Conservation (phyloP, 169 alveolate species). For the Plasmodium chabaudi region DNA sequence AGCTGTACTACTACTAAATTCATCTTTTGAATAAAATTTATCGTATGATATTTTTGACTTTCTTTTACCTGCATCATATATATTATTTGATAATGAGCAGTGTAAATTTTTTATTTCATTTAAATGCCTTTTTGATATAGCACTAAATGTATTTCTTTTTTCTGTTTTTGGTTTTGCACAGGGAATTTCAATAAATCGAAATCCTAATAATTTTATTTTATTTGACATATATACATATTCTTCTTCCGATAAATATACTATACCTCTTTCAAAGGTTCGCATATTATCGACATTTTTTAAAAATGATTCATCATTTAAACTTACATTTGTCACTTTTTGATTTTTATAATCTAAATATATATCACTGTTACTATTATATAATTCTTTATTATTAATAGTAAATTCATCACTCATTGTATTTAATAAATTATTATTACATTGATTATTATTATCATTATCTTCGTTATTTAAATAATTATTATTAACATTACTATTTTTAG, state of each 20-base stretch:
- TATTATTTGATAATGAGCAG: slow-evolving; percentile 72
- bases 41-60: slow-evolving; percentile 49
- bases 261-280: slow-evolving; percentile 73
- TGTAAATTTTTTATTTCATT: slow-evolving; percentile 71
- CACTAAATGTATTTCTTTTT: slow-evolving; percentile 52
- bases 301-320: slow-evolving; percentile 9
- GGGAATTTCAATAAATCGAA: slow-evolving; percentile 73
- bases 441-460: slow-evolving; percentile 28
- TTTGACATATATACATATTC: slow-evolving; percentile 52
- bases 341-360: not conserved
- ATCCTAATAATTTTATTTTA: slow-evolving; percentile 52
- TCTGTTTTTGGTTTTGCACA: slow-evolving; percentile 30
- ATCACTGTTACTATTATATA: not conserved
- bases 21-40: slow-evolving; percentile 50
- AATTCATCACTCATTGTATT: not conserved
- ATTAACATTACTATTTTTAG: slow-evolving; percentile 12
- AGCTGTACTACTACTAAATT: slow-evolving; percentile 17
- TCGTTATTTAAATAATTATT: slow-evolving; percentile 31
- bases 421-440: too few species aligned
- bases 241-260: slow-evolving; percentile 59
- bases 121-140: slow-evolving; percentile 70
- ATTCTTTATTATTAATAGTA: not conserved
- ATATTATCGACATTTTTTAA: slow-evolving; percentile 41
- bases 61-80: slow-evolving; percentile 75
- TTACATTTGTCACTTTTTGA: not conserved